These are phyloP conservation scores for Stemphylium vesicarium DNA, from an alignment of 2,329 filamentous ascomycete genomes.

Conservation along the genomic window DNA sequence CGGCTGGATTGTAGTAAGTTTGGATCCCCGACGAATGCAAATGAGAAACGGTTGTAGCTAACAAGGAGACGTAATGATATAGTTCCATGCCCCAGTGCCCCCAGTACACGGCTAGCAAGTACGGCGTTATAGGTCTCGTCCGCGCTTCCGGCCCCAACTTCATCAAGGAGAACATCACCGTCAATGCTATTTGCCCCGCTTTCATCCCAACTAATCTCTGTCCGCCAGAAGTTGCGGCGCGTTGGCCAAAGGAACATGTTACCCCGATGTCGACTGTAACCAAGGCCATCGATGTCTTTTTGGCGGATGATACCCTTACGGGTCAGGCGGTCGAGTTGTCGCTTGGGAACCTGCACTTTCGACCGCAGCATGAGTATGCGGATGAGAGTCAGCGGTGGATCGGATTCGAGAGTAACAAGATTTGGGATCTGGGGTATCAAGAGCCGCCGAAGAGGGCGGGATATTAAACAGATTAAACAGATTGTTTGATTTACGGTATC, in stretches of 20 bases:
- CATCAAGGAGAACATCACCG: constrained; percentile 44
- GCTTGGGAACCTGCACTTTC: constrained; percentile 51
- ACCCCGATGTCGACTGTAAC: constrained; percentile 51
- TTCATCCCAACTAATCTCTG: constrained; percentile 50
- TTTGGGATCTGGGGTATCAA: constrained; percentile 45
- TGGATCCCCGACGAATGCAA: too few species aligned
- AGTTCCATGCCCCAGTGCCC: constrained; percentile 43
- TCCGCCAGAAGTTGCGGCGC: constrained; percentile 46
- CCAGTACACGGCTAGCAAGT: constrained; percentile 53
- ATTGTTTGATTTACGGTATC: too few species aligned
- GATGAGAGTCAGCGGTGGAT: constrained; percentile 52
- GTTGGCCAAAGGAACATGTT: constrained; percentile 49
- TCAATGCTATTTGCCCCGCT: constrained; percentile 52
- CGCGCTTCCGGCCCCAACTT: constrained; percentile 45
- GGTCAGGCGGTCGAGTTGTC: constrained; percentile 52
- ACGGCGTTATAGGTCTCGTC: constrained; percentile 51
- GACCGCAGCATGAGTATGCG: constrained; percentile 46
- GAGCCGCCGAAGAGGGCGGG: constrained; percentile 31
- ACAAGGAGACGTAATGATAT: not conserved
- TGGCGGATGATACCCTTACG: constrained; percentile 43
- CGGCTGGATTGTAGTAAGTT: constrained; percentile 47
- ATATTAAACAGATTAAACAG: constrained; percentile 23
- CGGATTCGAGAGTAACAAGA: constrained; percentile 32
- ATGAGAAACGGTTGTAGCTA: not conserved
- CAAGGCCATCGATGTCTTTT: constrained; percentile 49